Base-by-base conservation (phyloP, 768 basidiomycete genomes). In the Tylopilus vinaceipallidus region DNA sequence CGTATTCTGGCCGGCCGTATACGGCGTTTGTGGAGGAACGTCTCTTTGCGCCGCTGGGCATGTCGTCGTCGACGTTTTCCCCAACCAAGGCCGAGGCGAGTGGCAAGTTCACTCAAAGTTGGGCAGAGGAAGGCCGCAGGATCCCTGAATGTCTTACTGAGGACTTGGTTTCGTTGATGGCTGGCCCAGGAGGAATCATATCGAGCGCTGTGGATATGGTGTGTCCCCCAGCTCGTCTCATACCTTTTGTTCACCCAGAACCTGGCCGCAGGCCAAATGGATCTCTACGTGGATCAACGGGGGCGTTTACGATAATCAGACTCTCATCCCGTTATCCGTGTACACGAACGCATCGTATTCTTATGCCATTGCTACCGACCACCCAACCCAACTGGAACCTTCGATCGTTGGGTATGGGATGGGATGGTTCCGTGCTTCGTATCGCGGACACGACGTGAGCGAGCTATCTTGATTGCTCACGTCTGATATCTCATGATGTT, bases 171-270 rank as follows among this genome's bases (percentile, higher is more conserved):
- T 55, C 61, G 0, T 24, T 66, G 14, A 53, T 58, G 13, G 70
- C 73, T 4, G 76, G 75, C 6, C 50, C 75, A 0, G 75, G 73
- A 2, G 77, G 75, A 1, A 36, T 78, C n/a, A 73, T 76, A 24
- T 73, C 76, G 27, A 75, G 53, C 22, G 66, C 64, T 0, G 49
- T 67, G 16, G 77, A 79, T 30, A 66, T 79, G 71, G 77, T 73
- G 26, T 10, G 72, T 55, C 7, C 13, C 24, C 29, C 32, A n/a
- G 3, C 9, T 39, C 12, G 23, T 26, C 11, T 29, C 2, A n/a
- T 2, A 16, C 12, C 6, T 20, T 20, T 5, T 7, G 26, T 43
- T 38, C 6, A 19, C 4, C 8, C 8, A 4, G 52, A 14, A n/a
- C 19, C 9, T 12, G 16, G 30, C 35, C 34, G 7, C 53, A 79